Evolutionary conservation across 768 basidiomycete species (phyloP), one percentile per base, ranked within the genome.

Genomic region (Tubosaeta sp.): DNA sequence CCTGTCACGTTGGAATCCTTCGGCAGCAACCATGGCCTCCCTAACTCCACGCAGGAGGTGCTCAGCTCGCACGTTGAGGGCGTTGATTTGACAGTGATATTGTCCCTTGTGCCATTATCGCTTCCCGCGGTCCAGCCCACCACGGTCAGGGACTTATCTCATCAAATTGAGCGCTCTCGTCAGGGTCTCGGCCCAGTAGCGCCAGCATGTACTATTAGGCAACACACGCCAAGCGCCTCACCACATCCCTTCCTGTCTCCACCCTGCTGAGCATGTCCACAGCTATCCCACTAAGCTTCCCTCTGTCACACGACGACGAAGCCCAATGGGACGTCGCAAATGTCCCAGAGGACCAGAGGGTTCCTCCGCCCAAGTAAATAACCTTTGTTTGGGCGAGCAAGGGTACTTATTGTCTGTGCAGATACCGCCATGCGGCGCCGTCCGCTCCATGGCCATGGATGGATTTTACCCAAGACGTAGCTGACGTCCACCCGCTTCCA

Each of bases 361-460:
- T 58, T 2, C 66, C 68, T 6, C 39, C 64, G 0, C 66, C 66
- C 10, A 68, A 51, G 66, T 69, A 13, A 55, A 35, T 17, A 39
- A 10, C 9, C 13, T 8, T 29, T 44, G 29, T 5, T 17, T 9
- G 34, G 22, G 25, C 22, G 25, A 11, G 9, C 17, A 11, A 34
- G 6, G 22, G n/a, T 13, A 13, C 13, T 44, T 16, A 74, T 55
- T 62, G 71, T 59, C 12, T 34, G 10, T 22, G 10, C 34, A 69
- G 67, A 46, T 67, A 73, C 48, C 64, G 73, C 3, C 72, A 74
- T 53, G 72, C 65, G 17, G 66, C 68, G 1, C 73, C 73, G 7
- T 71, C 68, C 4, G 72, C 70, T 16, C 73, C 73, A 27, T 74
- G 73, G 74, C 73, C 74, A n/a, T 74, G 70, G 64, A 67, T 75